Base-by-base conservation (phyloP, 257 asterid genomes). In the Linaria vulgaris region DNA sequence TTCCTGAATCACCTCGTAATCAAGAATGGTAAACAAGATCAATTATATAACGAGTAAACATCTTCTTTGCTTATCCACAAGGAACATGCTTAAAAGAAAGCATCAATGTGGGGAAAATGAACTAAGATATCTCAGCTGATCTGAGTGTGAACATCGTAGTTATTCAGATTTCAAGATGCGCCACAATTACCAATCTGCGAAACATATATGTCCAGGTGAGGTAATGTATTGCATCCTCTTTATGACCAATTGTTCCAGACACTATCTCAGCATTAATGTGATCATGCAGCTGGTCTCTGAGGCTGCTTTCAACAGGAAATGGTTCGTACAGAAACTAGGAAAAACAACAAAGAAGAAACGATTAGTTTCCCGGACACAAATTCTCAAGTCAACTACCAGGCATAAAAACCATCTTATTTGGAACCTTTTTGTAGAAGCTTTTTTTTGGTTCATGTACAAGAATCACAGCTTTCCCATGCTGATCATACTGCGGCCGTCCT, bases 271-370 rank as follows among this genome's bases (percentile, higher is more conserved):
- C 99, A 70, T 92, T 92, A 76, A 92, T 67, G 79, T 92, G 97
- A 83, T 89, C 97, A 63, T 92, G 96, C 81, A 92, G 68, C 53
- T 92, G 95, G 71, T 92, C 99, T 76, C 88, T 85, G 72, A 92
- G 80, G 82, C 99, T 89, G 86, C 99, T 92, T 83, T 92, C 99
- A 70, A 92, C 99, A 44, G 99, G 99, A 80, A 92, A 92, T 69
- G 99, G 97, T 76, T 92, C 99, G 23, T 92, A 92, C 44, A 92
- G 95, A 78, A 92, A 92, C 99, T 92, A 89, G 70, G 64, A 48
- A 31, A 54, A 57, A 6, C 51, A 63, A 39, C 11, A 46, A 64
- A 21, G 65, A 20, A 4, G 8, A 72, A 67, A 59, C 34, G 70
- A 10, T 48, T 63, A 63, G 62, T 75, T 53, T 59, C 61, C 60